Evolutionary conservation across 345 rosid species (phyloP).

Genomic region (Garcia nutans): DNA sequence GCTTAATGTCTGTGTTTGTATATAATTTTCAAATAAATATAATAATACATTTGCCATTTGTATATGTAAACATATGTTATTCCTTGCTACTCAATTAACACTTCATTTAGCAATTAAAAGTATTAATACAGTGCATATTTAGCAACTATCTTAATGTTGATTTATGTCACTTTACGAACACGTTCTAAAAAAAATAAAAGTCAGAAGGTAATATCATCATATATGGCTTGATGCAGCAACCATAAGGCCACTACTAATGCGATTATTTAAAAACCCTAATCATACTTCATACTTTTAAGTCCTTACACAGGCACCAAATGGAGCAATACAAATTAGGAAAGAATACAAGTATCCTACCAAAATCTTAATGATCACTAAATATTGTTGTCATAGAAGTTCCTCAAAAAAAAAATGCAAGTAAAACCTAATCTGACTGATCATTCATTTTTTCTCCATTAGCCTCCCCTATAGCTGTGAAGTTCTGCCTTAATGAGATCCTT

Average conservation of each 20-base stretch:
- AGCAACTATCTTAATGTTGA: not conserved
- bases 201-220: not conserved
- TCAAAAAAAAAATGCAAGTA: not conserved
- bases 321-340: not conserved
- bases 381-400: no score
- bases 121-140: not conserved
- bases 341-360: not conserved
- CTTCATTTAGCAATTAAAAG: not conserved
- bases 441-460: not conserved
- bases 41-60: no score
- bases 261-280: no score
- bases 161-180: no score
- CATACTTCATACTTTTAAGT: not conserved
- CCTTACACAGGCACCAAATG: not conserved
- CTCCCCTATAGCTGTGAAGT: not conserved
- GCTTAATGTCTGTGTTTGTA: no score
- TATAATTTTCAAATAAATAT: no score
- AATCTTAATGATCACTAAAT: not conserved
- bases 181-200: no score
- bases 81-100: not conserved
- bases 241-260: not conserved
- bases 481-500: not conserved
- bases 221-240: no score
- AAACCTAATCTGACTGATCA: not conserved
- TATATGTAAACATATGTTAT: not conserved